Evolutionary conservation across 2,329 filamentous ascomycete genomes (phyloP), one percentile per base, ranked within the genome.

Genomic region (Sordariomycetes sp.): DNA sequence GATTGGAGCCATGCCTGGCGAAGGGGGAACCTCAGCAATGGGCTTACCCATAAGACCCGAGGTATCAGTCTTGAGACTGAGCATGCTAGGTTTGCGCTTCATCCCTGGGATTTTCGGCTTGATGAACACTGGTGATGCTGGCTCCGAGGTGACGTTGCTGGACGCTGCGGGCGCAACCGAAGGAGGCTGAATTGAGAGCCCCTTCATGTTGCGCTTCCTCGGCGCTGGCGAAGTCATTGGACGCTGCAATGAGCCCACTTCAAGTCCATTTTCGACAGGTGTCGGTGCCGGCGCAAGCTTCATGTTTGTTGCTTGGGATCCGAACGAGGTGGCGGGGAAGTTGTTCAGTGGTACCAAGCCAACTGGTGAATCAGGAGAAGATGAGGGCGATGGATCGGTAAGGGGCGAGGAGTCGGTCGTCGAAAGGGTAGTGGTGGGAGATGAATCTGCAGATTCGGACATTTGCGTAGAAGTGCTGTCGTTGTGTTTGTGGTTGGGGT

Each of bases 351-450:
- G 79, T 36, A 82, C 72, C 36, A 87, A 67, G 37, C 83, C 82
- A 35, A 82, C 66, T 2, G 87, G 86, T 3, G 92, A 95, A 58
- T 95, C 88, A 8, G 90, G 90, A 2, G 90, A 95, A 16, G 88
- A 86, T 34, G 82, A 90, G 4, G 92, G 87, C 5, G 90, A 95
- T 7, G 86, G 82, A 48, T 96, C 90, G 20, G 88, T 88, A 32
- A 92, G 70, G 20, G 86, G 85, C 8, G 86, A 90, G 5, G 88
- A 93, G 60, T 94, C 90, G 42, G 90, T 86, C 15, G 86, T 94
- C 6, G 87, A 94, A 32, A 92, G 75, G 3, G 90, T 94, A 4
- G 88, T 95, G 7, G 90, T 96, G 2, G 92, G 92, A 8, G 90
- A 96, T 16, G 90, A 94, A 50, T 94, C 88, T 27, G 85, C 85